Conservation (phyloP, 495 filamentous ascomycete species). For the Eremomyces bilateralis region DNA sequence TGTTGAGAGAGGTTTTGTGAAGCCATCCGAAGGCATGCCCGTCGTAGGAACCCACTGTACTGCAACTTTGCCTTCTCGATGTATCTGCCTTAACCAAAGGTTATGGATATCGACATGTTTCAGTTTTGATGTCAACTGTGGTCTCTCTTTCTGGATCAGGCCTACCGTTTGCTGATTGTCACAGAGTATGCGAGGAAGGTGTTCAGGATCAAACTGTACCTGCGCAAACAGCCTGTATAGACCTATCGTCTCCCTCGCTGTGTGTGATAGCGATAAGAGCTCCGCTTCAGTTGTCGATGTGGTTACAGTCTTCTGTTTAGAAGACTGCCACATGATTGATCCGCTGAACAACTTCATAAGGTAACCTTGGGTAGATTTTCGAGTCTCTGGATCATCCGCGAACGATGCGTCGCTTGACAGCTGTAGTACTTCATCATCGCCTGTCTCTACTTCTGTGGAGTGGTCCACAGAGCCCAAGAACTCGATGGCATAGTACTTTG, state of each 20-base stretch:
- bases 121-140: conserved; percentile 3
- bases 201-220: conserved; percentile 1
- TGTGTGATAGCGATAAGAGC: conserved; percentile 7
- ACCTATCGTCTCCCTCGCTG: conserved; percentile 7
- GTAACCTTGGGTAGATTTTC: conserved; percentile 9
- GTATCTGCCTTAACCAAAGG: conserved; percentile 6
- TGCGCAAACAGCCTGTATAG: conserved; percentile 4
- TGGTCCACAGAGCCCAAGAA: not conserved
- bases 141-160: not conserved
- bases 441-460: conserved; percentile 1
- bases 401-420: conserved; percentile 7
- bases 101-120: conserved; percentile 7
- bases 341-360: conserved; percentile 11
- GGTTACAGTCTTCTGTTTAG: conserved; percentile 11
- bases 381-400: conserved; percentile 3
- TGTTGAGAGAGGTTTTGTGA: conserved; percentile 4
- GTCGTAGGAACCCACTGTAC: conserved; percentile 1
- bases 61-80: not conserved
- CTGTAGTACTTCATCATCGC: too few relatives aligned
- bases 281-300: conserved; percentile 17
- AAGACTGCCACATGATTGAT: conserved; percentile 11
- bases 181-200: not conserved
- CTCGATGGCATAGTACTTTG: conserved; percentile 2
- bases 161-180: conserved; percentile 7
- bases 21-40: conserved; percentile 1